Evolutionary conservation across 495 filamentous ascomycete genomes (phyloP), one percentile per base, ranked within the genome.

Genomic region (Bathelium albidoporum): DNA sequence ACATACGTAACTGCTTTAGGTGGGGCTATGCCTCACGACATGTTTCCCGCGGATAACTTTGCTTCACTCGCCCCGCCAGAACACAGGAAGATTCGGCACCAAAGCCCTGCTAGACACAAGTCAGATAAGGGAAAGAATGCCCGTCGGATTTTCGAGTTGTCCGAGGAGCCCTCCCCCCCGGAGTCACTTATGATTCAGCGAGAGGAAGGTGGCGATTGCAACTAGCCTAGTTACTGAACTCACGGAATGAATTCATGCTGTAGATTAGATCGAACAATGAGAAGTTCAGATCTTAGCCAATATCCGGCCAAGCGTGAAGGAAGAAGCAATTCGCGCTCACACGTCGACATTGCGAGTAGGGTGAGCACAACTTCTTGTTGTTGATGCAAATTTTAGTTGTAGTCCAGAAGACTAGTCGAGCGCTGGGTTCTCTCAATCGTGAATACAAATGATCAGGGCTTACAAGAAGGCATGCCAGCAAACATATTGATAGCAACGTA

Each of bases 121-220:
- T 9, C 4, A 28, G 0, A 4, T 16, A 29, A 26, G 5, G 49
- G 7, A 29, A 55, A 55, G 49, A 29, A 20, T 16, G 1, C 2
- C 11, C 22, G 49, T 24, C 4, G 9, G 20, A 29, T 29, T 9
- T 55, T 55, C 24, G 49, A 55, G 24, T 29, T 55, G 20, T 9
- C 24, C 5, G 49, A 29, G 0, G 49, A 55, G 9, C 20, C 49
- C 9, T 55, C 49, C 29, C 49, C 49, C 26, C 49, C 49, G 7
- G 49, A 55, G 24, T 55, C 49, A 16, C 49, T 55, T 16, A 55
- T 55, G 49, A 55, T 55, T 29, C 49, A 55, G 49, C 49, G 49
- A 26, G 4, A 55, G 24, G 20, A 28, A 24, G 24, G 16, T 16
- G 20, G 24, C 49, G 22, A 49, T 12, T 16, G 18, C 16, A 18